Conservation (phyloP, 208 protist genomes). For the Trypanosomatidae sp. region DNA sequence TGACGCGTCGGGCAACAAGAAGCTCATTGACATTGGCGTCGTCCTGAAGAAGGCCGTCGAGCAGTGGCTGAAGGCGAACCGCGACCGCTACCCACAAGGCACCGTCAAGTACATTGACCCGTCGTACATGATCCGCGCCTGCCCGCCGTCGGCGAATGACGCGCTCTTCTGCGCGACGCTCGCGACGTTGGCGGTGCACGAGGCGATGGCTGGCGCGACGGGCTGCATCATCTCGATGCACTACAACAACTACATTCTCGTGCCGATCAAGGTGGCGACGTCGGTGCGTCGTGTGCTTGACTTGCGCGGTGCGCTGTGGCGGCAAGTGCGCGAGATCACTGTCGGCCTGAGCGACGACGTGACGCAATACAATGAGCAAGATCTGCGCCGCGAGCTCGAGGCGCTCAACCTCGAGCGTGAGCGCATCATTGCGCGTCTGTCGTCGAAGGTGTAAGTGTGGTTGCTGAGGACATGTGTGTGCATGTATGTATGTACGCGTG, state of each 20-base stretch:
- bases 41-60: slow-evolving; percentile 81
- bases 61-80: slow-evolving; percentile 61
- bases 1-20: slow-evolving; percentile 90
- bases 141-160: slow-evolving; percentile 82
- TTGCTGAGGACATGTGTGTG: not conserved
- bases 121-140: slow-evolving; percentile 93
- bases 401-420: slow-evolving; percentile 40
- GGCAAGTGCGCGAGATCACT: slow-evolving; percentile 81
- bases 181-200: slow-evolving; percentile 80
- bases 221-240: slow-evolving; percentile 81
- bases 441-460: slow-evolving; percentile 40
- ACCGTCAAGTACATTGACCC: slow-evolving; percentile 95
- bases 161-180: slow-evolving; percentile 79
- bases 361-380: slow-evolving; percentile 21
- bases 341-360: slow-evolving; percentile 65
- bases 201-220: slow-evolving; percentile 82
- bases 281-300: slow-evolving; percentile 76
- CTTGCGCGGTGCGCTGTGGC: slow-evolving; percentile 71
- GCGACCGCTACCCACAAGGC: slow-evolving; percentile 37
- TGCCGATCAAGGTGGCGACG: slow-evolving; percentile 80
- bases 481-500: not conserved
- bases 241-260: slow-evolving; percentile 86
- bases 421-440: slow-evolving; percentile 35
- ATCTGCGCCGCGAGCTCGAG: slow-evolving; percentile 71
- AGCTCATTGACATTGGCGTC: slow-evolving; percentile 85